These are phyloP conservation scores for Discostella stelligeroides DNA, from an alignment of 108 stramenopile genomes.

Conservation along the genomic window DNA sequence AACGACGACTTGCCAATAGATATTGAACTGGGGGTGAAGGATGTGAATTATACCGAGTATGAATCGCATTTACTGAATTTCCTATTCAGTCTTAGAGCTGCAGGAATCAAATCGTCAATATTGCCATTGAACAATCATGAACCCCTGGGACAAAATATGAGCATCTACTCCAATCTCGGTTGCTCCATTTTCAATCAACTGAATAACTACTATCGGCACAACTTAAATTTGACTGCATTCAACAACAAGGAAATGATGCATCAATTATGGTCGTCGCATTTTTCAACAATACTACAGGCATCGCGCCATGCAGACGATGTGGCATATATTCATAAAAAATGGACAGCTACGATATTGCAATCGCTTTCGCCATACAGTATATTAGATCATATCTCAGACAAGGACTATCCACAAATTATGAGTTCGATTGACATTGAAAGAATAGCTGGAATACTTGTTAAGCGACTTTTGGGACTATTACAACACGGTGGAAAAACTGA, in stretches of 20 bases:
- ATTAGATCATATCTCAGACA: constrained; percentile 16
- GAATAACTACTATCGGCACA: constrained; percentile 13
- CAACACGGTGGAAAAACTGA: constrained; percentile 5
- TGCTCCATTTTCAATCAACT: constrained; percentile 40
- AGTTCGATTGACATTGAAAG: constrained; percentile 29
- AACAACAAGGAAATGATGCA: constrained; percentile 27
- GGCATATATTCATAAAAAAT: constrained; percentile 36
- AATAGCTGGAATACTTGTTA: constrained; percentile 34
- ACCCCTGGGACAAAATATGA: constrained; percentile 38
- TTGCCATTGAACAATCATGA: constrained; percentile 26
- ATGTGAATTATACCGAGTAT: constrained; percentile 22
- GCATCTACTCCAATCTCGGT: constrained; percentile 32
- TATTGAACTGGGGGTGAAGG: constrained; percentile 1
- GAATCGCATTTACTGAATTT: constrained; percentile 25
- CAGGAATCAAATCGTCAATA: constrained; percentile 15
- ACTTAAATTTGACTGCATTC: constrained; percentile 1
- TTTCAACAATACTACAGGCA: constrained; percentile 45
- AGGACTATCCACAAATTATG: constrained; percentile 1
- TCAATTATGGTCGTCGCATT: constrained; percentile 44
- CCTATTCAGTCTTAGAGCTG: constrained; percentile 22
- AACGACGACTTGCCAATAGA: neutral
- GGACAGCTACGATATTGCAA: constrained; percentile 28
- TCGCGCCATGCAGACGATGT: constrained; percentile 40
- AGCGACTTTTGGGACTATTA: constrained; percentile 40
- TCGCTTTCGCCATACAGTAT: constrained; percentile 42